Conservation (phyloP, 257 asterid genomes). For the Nicotiana benthamiana region DNA sequence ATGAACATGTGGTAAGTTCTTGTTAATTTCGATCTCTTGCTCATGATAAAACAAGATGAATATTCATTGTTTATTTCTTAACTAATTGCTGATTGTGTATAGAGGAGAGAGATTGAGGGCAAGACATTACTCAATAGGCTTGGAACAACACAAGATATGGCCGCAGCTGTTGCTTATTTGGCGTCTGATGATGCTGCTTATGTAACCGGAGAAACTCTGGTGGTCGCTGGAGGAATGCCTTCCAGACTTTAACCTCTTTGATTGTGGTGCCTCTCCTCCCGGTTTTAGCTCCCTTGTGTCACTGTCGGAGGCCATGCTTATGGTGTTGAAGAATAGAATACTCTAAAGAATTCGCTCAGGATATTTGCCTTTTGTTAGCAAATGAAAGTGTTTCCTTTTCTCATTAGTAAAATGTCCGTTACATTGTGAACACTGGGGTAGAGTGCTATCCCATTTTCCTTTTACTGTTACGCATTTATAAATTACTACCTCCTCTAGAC, state of each 20-base stretch:
- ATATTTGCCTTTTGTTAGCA: background rate
- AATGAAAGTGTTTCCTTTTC: background rate
- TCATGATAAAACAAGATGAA: background rate
- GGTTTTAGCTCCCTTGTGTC: background rate
- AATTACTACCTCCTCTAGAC: background rate
- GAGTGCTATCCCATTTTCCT: background rate
- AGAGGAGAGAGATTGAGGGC: constrained; percentile 58
- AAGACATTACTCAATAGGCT: constrained; percentile 61
- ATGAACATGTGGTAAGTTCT: constrained; percentile 45
- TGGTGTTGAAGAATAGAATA: background rate
- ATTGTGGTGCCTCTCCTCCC: background rate
- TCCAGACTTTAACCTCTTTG: constrained; percentile 52
- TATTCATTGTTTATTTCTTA: background rate
- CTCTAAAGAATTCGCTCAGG: no score
- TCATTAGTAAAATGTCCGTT: background rate
- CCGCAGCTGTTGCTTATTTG: constrained; percentile 78
- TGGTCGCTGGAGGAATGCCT: constrained; percentile 79
- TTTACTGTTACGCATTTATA: background rate
- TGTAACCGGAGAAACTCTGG: constrained; percentile 75
- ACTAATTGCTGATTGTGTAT: background rate
- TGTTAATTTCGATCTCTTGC: background rate
- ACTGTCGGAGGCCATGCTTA: background rate
- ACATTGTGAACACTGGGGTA: no score
- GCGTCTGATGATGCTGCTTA: constrained; percentile 86
- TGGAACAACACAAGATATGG: constrained; percentile 81